Evolutionary conservation across 2,329 filamentous ascomycete species (phyloP), one percentile per base, ranked within the genome.

Genomic region (Cryoendolithus antarcticus): DNA sequence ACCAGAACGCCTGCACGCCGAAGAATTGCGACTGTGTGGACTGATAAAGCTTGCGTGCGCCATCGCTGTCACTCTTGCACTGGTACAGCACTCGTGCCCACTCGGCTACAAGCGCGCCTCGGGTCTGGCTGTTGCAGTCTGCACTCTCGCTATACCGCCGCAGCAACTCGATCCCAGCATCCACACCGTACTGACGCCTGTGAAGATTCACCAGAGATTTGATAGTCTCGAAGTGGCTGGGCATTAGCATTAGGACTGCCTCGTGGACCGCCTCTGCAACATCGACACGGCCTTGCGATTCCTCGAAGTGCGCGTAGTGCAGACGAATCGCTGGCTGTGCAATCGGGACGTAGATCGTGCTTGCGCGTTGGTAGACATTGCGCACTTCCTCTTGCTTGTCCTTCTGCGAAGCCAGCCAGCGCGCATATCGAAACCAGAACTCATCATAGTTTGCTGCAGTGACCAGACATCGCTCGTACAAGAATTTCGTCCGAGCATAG

Each of bases 391-490:
- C 85, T 34, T 86, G 78, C 59, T 93, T 94, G 49, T 71, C 77
- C 2, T 75, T 64, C 56, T 93, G 84, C 0, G 77, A 77, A 43
- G 74, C 71, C 83, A 95, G 93, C 91, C 91, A 98, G 31, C 89
- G 73, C 10, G 82, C 85, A 61, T 94, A 98, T n/a, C 91, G 82
- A 53, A 93, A 77, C 91, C 91, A 98, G 61, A 96, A 93, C 57
- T 96, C 89, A 36, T 96, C 89, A 57, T 98, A 95, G 49, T 93
- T 82, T 10, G 91, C 89, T 54, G 85, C 93, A 0, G 86, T 89
- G 29, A 94, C 85, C 38, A 98, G 64, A 53, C 88, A 96, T 37
- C 91, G 80, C 66, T 98, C 91, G 58, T 98, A 96, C 27, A 98
- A 65, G 55, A 91, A 91, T 4, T 82, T 74, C 34, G 73, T 80